Conservation (phyloP, 164 flowering plant species). For the Buxus sempervirens region DNA sequence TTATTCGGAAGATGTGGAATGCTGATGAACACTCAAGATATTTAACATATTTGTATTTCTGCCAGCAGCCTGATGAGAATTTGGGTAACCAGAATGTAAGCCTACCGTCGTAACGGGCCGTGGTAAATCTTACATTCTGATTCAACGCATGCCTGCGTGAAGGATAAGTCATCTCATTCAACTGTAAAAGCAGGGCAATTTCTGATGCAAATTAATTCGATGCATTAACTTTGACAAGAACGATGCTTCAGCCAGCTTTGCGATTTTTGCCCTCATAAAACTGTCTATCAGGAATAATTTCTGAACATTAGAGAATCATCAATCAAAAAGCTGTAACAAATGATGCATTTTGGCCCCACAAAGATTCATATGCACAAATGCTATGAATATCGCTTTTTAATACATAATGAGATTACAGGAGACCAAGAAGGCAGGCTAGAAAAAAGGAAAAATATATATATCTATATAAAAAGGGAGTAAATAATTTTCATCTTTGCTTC, state of each 20-base stretch:
- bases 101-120: no score
- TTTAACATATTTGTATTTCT: no score
- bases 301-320: conserved; percentile 17
- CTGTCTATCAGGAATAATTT: conserved; percentile 15
- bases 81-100: no score
- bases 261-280: background rate
- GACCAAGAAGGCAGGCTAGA: background rate
- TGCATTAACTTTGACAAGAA: background rate
- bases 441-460: conserved; percentile 5
- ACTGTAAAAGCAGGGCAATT: no score
- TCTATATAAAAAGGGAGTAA: conserved; percentile 19
- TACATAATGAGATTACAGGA: conserved; percentile 30
- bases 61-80: no score
- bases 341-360: conserved; percentile 31
- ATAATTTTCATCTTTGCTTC: conserved; percentile 24
- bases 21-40: no score
- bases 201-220: background rate
- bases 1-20: no score
- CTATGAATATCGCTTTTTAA: conserved; percentile 31
- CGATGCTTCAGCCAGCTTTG: background rate
- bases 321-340: conserved; percentile 22
- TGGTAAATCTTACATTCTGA: no score
- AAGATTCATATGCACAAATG: conserved; percentile 53
- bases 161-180: no score
- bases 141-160: no score